phyloP scores from a whole-genome alignment of 225 moss, liverwort and hornwort genomes.

The Rhytidiadelphus loreus region DNA sequence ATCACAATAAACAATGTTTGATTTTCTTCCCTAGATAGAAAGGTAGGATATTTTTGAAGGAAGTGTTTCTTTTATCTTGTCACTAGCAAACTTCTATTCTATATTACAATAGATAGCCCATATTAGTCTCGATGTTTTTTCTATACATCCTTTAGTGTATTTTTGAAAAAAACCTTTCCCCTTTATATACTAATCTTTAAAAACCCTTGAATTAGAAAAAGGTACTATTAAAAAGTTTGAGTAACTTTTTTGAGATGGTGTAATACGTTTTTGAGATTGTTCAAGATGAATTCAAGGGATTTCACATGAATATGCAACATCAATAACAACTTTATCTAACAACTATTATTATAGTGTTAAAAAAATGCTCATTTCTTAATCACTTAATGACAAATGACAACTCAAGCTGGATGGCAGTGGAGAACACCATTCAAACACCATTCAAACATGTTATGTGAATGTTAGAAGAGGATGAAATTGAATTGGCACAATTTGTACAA shows the following conservation, averaged over 20 bases:
- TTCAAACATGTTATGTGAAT: neutral
- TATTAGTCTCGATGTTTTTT: accelerated
- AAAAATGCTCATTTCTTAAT: neutral
- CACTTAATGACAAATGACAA: neutral
- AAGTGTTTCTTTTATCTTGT: accelerated
- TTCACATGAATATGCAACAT: neutral
- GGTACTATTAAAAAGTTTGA: neutral
- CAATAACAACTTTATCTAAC: neutral
- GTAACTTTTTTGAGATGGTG: accelerated
- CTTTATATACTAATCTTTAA: too few species aligned
- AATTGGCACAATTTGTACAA: neutral
- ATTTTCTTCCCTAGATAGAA: neutral
- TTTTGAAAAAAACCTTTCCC: neutral
- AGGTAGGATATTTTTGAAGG: neutral
- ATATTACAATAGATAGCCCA: too few species aligned
- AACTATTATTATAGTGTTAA: neutral
- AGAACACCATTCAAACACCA: neutral
- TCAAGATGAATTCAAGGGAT: neutral
- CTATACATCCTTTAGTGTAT: too few species aligned
- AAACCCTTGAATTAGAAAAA: neutral
- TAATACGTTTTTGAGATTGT: neutral
- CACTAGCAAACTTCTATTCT: neutral
- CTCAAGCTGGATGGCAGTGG: accelerated
- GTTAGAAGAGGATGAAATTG: neutral
- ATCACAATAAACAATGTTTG: too few species aligned